Base-by-base conservation (phyloP, 176 grass and related monocot genomes). In the Hordeum marinum region DNA sequence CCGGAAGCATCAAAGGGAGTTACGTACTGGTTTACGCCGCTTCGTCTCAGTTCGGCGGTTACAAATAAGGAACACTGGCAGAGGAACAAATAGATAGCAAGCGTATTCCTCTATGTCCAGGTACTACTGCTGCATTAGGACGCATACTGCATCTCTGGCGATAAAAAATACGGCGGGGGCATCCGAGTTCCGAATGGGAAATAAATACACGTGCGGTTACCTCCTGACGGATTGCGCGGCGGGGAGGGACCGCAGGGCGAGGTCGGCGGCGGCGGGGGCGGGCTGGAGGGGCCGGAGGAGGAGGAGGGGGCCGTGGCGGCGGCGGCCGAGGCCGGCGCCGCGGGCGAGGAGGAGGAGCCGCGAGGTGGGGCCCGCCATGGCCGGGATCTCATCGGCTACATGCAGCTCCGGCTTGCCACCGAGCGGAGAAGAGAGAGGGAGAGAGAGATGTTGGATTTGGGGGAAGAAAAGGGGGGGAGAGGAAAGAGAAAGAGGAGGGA, bases 341-440 rank as follows among this genome's bases (percentile, higher is more conserved):
- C 78, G 78, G 11, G 78, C 20, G 29, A 85, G 71, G 32, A 63
- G 70, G 89, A 88, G 63, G 72, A 91, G 82, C 34, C 70, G 76
- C 41, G 77, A 81, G 24, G 82, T 87, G 5, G 76, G 77, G 64
- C 77, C 82, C 82, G 54, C 35, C 89, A 91, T 91, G 89, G 34
- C 73, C 32, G 66, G 21, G 84, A 90, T 90, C 88, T 86, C 88
- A 86, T 90, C 65, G 21, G 84, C 73, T 63, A 67, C 75, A 72
- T 72, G 69, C 40, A 46, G 40, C 69, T 72, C 71, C 35, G 52
- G 23, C 39, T 27, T 24, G 6, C 63, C 35, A 4, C 25, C 35
- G 7, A 45, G 23, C 69, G 34, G 66, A 72, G 64, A 43, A 14
- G 7, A 9, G 21, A 15, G 76, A 8, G 34, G 7, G 31, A 3